A percentile compares a stretch with the other conserved stretches of the same genome.
phyloP scores from a whole-genome alignment of 2,329 filamentous ascomycete genomes.

The Dothideomycetes sp. region DNA sequence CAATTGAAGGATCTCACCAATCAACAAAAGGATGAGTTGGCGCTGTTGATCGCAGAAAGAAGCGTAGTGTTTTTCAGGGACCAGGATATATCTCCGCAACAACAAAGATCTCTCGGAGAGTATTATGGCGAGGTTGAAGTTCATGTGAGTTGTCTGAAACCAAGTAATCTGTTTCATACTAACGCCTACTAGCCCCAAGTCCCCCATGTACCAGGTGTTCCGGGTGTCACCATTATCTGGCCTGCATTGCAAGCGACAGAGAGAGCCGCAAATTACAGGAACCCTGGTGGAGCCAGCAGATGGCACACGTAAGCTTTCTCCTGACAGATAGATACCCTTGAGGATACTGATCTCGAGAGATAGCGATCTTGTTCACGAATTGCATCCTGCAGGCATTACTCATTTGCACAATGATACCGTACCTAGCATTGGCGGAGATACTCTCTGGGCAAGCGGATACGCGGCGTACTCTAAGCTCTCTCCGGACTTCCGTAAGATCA shows the following conservation, averaged over 20 bases:
- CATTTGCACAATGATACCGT: constrained; percentile 36
- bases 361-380: constrained; percentile 63
- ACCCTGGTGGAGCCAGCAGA: constrained; percentile 54
- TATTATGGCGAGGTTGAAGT: constrained; percentile 56
- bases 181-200: constrained; percentile 52
- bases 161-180: not conserved
- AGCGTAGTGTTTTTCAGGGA: constrained; percentile 59
- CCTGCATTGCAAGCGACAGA: constrained; percentile 56
- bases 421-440: constrained; percentile 52
- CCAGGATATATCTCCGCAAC: constrained; percentile 49
- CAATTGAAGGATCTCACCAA: constrained; percentile 51
- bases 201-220: constrained; percentile 56
- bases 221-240: constrained; percentile 55
- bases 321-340: too few species aligned
- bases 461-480: constrained; percentile 63
- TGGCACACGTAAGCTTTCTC: too few species aligned
- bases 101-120: constrained; percentile 53
- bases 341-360: too few species aligned
- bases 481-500: constrained; percentile 57
- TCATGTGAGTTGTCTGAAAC: constrained; percentile 27
- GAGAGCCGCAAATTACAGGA: constrained; percentile 48
- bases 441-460: constrained; percentile 62
- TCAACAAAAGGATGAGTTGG: constrained; percentile 51
- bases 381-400: constrained; percentile 50
- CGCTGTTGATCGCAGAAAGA: constrained; percentile 50